Percentiles rank a stretch among this genome's conserved stretches.
phyloP scores from a whole-genome alignment of 805 yeast genomes.

The Candida taoyuanica region DNA sequence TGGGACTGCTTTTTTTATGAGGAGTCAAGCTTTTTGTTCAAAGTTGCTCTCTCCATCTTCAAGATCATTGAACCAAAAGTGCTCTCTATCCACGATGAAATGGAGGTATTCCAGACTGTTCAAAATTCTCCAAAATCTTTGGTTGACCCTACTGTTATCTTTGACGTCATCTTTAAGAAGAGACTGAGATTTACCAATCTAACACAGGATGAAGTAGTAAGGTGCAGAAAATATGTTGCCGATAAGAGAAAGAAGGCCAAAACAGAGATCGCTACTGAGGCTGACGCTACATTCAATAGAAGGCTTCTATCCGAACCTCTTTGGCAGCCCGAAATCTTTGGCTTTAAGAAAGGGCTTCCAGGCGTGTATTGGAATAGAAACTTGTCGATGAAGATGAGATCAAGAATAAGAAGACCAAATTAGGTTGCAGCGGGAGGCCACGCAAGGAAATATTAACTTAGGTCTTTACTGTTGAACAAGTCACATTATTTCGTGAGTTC shows the following conservation, averaged over 20 bases:
- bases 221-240: slow-evolving; percentile 74
- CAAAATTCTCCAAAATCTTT: slow-evolving; percentile 76
- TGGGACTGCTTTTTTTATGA: slow-evolving; percentile 97
- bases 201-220: slow-evolving; percentile 76
- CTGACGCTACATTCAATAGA: slow-evolving; percentile 24
- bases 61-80: slow-evolving; percentile 70
- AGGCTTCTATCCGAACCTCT: slow-evolving; percentile 28
- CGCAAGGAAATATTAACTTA: too few relatives aligned
- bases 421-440: not conserved
- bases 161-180: slow-evolving; percentile 73
- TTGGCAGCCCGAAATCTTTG: slow-evolving; percentile 37
- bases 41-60: slow-evolving; percentile 75
- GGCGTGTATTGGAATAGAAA: slow-evolving; percentile 64
- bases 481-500: slow-evolving; percentile 27
- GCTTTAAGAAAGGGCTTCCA: slow-evolving; percentile 36
- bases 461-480: too few relatives aligned
- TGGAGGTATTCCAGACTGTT: slow-evolving; percentile 75
- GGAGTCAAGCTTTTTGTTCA: slow-evolving; percentile 80
- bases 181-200: slow-evolving; percentile 68
- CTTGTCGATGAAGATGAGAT: slow-evolving; percentile 50
- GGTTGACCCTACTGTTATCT: slow-evolving; percentile 61
- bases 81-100: slow-evolving; percentile 38
- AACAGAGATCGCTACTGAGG: slow-evolving; percentile 18
- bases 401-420: slow-evolving; percentile 29
- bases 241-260: slow-evolving; percentile 42